Percentiles rank a stretch among this genome's conserved stretches.
phyloP scores from a whole-genome alignment of 805 yeast species.

The Cyberlindnera meyerae region DNA sequence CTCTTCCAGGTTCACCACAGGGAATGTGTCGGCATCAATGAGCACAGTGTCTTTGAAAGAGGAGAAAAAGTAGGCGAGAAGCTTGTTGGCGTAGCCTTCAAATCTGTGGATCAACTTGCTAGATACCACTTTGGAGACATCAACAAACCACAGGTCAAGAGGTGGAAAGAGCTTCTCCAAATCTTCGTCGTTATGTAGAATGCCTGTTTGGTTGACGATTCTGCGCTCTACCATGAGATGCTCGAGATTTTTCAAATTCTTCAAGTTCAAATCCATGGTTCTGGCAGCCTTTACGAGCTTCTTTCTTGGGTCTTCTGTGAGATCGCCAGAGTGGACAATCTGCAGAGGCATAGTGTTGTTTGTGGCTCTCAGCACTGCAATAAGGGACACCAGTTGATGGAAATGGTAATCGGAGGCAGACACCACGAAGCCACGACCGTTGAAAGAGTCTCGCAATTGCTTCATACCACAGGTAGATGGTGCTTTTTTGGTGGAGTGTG shows the following conservation, averaged over 20 bases:
- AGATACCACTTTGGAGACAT: conserved; percentile 25
- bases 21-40: conserved; percentile 48
- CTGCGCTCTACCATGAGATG: conserved; percentile 2
- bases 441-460: conserved; percentile 23
- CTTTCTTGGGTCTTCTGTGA: conserved; percentile 29
- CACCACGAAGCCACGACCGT: conserved; percentile 33
- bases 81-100: conserved; percentile 39
- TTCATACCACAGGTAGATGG: conserved; percentile 30
- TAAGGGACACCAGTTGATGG: conserved; percentile 26
- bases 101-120: conserved; percentile 24
- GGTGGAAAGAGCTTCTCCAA: conserved; percentile 21
- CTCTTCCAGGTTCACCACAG: conserved; percentile 35
- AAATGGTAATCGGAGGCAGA: conserved; percentile 28
- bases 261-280: conserved; percentile 4
- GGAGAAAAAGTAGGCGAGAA: conserved; percentile 43
- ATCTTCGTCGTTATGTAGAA: too few relatives aligned
- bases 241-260: conserved; percentile 13
- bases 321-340: conserved; percentile 32
- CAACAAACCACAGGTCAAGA: conserved; percentile 39
- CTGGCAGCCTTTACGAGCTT: conserved; percentile 32
- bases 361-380: conserved; percentile 37
- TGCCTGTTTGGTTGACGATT: too few relatives aligned
- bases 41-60: conserved; percentile 46
- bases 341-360: conserved; percentile 38
- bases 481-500: too few relatives aligned